Evolutionary conservation across 177 flowering plant genomes (phyloP).

Genomic region (Tripterygium wilfordii): DNA sequence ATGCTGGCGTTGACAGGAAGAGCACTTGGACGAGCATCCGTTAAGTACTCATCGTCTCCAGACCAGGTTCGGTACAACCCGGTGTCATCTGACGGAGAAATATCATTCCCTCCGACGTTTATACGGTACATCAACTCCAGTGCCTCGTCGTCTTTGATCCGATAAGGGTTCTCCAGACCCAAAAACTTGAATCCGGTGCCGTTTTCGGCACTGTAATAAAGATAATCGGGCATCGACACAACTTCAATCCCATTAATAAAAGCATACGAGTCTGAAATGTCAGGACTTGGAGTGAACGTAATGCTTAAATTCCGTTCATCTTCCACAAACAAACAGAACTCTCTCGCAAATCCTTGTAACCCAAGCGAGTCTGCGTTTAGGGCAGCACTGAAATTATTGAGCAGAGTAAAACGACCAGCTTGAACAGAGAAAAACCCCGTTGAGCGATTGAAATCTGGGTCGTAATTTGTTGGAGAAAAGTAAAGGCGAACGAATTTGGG

Average conservation of each 20-base stretch:
- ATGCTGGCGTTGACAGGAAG: not conserved
- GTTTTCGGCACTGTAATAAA: conserved; percentile 3
- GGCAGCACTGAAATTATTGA: conserved; percentile 25
- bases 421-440: conserved; percentile 23
- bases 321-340: conserved; percentile 14
- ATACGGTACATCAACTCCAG: conserved; percentile 21
- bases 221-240: conserved; percentile 28
- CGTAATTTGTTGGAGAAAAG: conserved; percentile 28
- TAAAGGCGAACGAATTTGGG: conserved; percentile 30
- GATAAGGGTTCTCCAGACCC: not conserved
- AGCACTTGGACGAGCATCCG: not conserved
- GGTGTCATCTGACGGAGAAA: conserved; percentile 11
- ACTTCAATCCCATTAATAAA: conserved; percentile 40
- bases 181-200: not conserved
- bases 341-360: conserved; percentile 3
- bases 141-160: conserved; percentile 5
- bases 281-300: conserved; percentile 18
- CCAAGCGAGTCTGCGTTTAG: not conserved
- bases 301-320: conserved; percentile 8
- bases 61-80: conserved; percentile 26
- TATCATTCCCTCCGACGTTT: conserved; percentile 29
- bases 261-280: conserved; percentile 15
- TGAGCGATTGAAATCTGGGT: not conserved
- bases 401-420: conserved; percentile 14
- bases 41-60: not conserved